Conservation (phyloP, 179 eudicot species). For the Dionaea muscipula region DNA sequence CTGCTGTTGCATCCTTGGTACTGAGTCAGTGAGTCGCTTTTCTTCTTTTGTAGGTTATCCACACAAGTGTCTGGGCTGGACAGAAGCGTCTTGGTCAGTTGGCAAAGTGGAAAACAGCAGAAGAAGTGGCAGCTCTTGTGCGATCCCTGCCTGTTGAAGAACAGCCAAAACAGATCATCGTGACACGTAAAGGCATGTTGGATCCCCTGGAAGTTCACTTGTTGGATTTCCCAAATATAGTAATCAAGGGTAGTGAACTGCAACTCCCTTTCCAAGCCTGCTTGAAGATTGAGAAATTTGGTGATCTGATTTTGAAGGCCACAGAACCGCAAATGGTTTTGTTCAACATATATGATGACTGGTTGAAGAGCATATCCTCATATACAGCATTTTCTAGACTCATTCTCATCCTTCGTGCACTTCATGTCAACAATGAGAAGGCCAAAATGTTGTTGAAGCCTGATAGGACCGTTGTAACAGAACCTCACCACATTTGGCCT, state of each 20-base stretch:
- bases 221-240: conserved; percentile 93
- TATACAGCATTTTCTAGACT: conserved; percentile 95
- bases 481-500: conserved; percentile 99
- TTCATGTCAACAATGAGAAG: conserved; percentile 97
- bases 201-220: conserved; percentile 96
- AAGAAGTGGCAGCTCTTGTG: conserved; percentile 95
- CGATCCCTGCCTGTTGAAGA: conserved; percentile 98
- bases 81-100: conserved; percentile 99
- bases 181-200: conserved; percentile 96
- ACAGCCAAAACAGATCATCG: conserved; percentile 92
- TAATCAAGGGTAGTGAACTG: conserved; percentile 96
- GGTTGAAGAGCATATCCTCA: conserved; percentile 99
- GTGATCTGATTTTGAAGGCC: conserved; percentile 90
- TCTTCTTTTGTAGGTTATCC: conserved; percentile 76
- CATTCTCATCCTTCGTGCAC: conserved; percentile 84
- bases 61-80: conserved; percentile 99
- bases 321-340: conserved; percentile 97
- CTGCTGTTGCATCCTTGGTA: neutral
- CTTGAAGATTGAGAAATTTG: conserved; percentile 96
- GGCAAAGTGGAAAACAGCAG: conserved; percentile 99
- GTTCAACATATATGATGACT: conserved; percentile 96
- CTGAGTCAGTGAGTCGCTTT: conserved; percentile 2
- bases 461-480: conserved; percentile 85
- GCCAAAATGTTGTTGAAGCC: conserved; percentile 98
- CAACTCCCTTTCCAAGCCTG: conserved; percentile 99